Evolutionary conservation across 768 basidiomycete species (phyloP).

Genomic region (Lactifluus subvellereus): DNA sequence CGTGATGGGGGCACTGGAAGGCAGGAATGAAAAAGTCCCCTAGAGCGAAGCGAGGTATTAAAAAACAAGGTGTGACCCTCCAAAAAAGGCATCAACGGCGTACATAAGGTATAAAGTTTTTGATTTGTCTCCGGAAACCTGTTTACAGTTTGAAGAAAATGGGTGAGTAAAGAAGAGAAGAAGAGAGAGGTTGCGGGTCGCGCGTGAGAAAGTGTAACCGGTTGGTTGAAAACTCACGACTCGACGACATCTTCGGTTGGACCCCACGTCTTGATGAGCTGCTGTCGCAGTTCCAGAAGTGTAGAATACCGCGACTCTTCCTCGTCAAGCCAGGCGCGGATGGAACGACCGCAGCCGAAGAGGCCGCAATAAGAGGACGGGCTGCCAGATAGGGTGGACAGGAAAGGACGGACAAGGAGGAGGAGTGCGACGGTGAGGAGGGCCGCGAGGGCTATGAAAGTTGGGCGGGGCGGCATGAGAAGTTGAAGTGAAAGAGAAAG

Average conservation of each 20-base stretch:
- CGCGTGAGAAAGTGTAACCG: not conserved
- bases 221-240: not conserved
- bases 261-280: not conserved
- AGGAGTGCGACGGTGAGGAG: not conserved
- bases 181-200: too few relatives aligned
- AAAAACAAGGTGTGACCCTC: not conserved
- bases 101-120: not conserved
- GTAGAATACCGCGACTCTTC: not conserved
- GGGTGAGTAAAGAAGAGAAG: too few relatives aligned
- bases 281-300: not conserved
- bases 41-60: not conserved
- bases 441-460: too few relatives aligned
- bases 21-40: constrained; percentile 50
- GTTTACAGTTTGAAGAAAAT: not conserved
- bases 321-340: not conserved
- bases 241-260: not conserved
- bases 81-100: constrained; percentile 30
- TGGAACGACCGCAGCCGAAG: not conserved
- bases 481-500: too few relatives aligned
- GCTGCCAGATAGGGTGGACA: not conserved
- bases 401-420: not conserved
- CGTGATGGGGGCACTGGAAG: constrained; percentile 44
- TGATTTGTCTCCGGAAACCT: not conserved
- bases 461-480: too few relatives aligned
- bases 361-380: too few relatives aligned